Conservation (phyloP, 331 rosid genomes). For the Telfairia occidentalis region DNA sequence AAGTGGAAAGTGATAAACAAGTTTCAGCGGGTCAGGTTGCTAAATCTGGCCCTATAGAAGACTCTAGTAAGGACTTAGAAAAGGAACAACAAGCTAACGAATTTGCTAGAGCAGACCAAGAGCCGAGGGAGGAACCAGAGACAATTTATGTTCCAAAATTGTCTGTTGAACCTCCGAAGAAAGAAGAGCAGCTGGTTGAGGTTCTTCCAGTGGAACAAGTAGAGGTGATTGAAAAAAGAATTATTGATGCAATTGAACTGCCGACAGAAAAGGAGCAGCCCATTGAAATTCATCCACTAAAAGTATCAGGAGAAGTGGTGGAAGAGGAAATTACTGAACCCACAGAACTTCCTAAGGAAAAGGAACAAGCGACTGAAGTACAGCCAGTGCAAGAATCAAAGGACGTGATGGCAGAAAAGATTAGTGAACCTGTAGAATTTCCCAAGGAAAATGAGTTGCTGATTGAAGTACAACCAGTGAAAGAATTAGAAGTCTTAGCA, state of each 20-base stretch:
- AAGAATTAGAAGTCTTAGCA: not conserved
- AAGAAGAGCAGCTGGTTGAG: not conserved
- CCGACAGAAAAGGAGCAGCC: conserved; percentile 21
- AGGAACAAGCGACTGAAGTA: not conserved
- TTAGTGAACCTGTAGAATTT: conserved; percentile 9
- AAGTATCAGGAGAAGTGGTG: conserved; percentile 2
- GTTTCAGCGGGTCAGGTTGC: conserved; percentile 25
- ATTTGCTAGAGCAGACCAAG: not conserved
- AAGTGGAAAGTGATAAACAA: conserved; percentile 13
- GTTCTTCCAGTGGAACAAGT: not conserved
- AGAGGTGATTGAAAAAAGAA: not conserved
- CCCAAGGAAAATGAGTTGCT: conserved; percentile 17
- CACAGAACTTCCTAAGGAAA: not conserved
- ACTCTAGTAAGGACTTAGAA: not conserved
- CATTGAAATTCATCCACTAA: not conserved
- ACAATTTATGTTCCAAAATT: conserved; percentile 4
- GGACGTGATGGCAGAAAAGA: conserved; percentile 17
- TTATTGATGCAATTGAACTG: not conserved
- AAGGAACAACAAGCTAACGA: not conserved
- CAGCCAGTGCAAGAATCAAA: not conserved
- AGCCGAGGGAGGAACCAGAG: not conserved
- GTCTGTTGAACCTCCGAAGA: not conserved
- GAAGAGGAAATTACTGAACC: conserved; percentile 20
- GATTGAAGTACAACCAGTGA: conserved; percentile 13
- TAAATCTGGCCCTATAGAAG: not conserved